These are phyloP conservation scores for Ordospora pajunii DNA, from an alignment of 371 early-diverging fungal species.

Conservation along the genomic window DNA sequence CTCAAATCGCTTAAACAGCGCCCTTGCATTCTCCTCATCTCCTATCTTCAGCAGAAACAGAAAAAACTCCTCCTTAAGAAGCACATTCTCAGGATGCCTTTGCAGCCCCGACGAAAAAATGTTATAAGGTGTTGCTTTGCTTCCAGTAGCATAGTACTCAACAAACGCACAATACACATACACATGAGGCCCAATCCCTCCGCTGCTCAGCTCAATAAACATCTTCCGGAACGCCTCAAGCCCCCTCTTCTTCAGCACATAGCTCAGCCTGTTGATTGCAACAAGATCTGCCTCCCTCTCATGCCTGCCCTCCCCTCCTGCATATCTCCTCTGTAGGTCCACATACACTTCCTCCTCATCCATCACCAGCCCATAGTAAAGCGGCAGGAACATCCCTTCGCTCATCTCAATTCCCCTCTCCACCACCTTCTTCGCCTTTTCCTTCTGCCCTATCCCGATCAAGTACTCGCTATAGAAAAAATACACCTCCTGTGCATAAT, in stretches of 20 bases:
- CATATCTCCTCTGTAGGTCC: neutral
- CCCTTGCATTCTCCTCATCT: slow-evolving; percentile 16
- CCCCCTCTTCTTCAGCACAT: slow-evolving; percentile 19
- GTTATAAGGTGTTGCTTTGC: slow-evolving; percentile 15
- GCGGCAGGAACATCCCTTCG: slow-evolving; percentile 1
- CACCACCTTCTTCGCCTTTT: slow-evolving; percentile 1
- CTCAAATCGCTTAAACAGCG: slow-evolving; percentile 18
- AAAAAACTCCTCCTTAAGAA: slow-evolving; percentile 31
- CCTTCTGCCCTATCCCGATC: slow-evolving; percentile 8
- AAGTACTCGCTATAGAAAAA: slow-evolving; percentile 27
- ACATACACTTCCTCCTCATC: neutral
- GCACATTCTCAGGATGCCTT: neutral
- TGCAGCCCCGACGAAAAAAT: slow-evolving; percentile 23
- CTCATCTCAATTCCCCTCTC: neutral
- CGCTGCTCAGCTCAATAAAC: slow-evolving; percentile 23
- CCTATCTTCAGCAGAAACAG: slow-evolving; percentile 17
- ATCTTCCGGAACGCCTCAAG: slow-evolving; percentile 12
- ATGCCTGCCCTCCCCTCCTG: neutral
- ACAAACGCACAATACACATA: slow-evolving; percentile 4
- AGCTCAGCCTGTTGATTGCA: slow-evolving; percentile 28
- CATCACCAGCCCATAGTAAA: slow-evolving; percentile 8
- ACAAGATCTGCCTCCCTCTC: neutral
- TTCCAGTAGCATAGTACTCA: slow-evolving; percentile 8
- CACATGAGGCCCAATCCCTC: neutral
- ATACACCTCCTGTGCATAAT: slow-evolving; percentile 18